phyloP scores from a whole-genome alignment of 495 filamentous ascomycete species.

The Penicillium canescens region DNA sequence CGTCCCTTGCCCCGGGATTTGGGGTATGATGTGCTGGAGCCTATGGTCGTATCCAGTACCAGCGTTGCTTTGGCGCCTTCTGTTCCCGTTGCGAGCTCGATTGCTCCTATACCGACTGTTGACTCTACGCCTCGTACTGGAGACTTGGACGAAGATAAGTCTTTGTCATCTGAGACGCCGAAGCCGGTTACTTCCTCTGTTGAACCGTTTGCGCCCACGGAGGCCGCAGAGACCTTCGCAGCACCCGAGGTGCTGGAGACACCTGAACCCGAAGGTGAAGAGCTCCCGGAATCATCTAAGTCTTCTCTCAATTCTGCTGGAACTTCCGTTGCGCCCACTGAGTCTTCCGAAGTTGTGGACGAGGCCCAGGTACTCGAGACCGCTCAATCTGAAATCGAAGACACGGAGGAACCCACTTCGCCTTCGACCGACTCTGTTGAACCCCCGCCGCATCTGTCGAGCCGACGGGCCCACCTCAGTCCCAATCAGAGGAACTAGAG shows the following conservation, averaged over 20 bases:
- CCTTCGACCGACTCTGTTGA: not conserved
- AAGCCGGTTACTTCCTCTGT: not conserved
- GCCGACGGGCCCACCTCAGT: not conserved
- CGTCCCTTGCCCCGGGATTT: constrained; percentile 17
- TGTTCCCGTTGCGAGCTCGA: not conserved
- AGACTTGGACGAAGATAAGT: not conserved
- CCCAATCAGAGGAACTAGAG: not conserved
- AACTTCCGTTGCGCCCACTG: not conserved
- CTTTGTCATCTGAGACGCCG: not conserved
- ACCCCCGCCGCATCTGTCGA: not conserved
- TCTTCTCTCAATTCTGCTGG: not conserved
- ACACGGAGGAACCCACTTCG: not conserved
- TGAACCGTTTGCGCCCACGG: too few relatives aligned
- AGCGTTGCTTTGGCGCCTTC: constrained; percentile 3
- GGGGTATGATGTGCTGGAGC: constrained; percentile 9
- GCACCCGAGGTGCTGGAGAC: not conserved
- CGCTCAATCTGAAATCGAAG: not conserved
- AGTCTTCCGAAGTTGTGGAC: not conserved
- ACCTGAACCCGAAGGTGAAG: not conserved
- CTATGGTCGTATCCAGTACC: constrained; percentile 1
- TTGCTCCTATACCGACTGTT: not conserved
- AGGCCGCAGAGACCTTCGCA: not conserved
- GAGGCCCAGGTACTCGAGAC: not conserved
- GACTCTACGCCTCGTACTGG: not conserved
- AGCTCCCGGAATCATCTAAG: not conserved